Base-by-base conservation (phyloP, 805 yeast genomes). In the Wickerhamiella spandovensis region DNA sequence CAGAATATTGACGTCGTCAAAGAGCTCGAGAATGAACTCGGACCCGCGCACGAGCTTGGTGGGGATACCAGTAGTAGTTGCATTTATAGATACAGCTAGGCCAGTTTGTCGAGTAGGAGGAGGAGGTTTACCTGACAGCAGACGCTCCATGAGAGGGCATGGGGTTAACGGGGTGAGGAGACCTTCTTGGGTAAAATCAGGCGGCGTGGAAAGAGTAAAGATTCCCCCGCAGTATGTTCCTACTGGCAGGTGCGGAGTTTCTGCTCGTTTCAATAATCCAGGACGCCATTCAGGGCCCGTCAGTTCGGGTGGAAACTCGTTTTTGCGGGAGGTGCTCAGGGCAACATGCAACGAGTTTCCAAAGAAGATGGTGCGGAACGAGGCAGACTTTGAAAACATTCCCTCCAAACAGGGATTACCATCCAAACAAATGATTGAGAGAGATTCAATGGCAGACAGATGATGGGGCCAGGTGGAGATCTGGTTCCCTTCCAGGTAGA, bases 1-100 rank as follows among this genome's bases (percentile, higher is more conserved):
- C 4, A 44, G 46, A 44, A 44, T 28, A 9, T 20, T 20, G 38
- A 56, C 51, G 43, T 58, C 61, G 13, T 73, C 67, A 5, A 77
- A 56, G 48, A 71, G 61, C 22, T 72, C 66, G 39, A 78, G 55
- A 10, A 78, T 69, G 30, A 77, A 61, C 18, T 67, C 72, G 56
- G 59, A 49, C 20, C 45, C 44, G 39, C 50, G 23, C 13, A 35
- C 39, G 7, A 35, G 17, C 12, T 28, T 28, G 12, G 12, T 28
- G 12, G 32, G 32, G 4, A 3, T 28, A 28, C 32, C 32, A 3
- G 32, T 9, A 3, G 15, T 28, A 12, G 15, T 28, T 3, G 32
- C 15, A 12, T 28, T 28, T 3, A 28, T 28, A 12, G 32, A 4
- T 28, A 28, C 32, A 5, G 32, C 32, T 15, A 28, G 4, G 7